These are phyloP conservation scores for Calamus simplicifolius DNA, from an alignment of 176 grass and related monocot genomes.

Conservation along the genomic window DNA sequence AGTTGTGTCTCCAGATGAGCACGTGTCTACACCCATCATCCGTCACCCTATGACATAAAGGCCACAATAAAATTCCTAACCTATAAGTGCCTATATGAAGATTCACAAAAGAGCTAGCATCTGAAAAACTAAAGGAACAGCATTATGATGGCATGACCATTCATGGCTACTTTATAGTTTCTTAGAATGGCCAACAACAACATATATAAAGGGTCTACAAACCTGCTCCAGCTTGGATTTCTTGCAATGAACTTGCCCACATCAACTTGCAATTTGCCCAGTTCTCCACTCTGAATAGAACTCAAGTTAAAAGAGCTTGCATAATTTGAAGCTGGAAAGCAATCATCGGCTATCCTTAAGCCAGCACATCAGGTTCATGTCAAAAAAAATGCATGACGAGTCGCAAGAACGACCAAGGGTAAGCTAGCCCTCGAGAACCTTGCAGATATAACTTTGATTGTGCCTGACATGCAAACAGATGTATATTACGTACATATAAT, in stretches of 20 bases:
- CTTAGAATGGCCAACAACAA: background rate
- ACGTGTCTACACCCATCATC: conserved; percentile 80
- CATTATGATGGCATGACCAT: background rate
- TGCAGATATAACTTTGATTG: conserved; percentile 78
- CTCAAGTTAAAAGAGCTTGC: conserved; percentile 50
- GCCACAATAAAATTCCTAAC: too few species aligned
- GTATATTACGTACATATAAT: too few species aligned
- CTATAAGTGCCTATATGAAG: too few species aligned
- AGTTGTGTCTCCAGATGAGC: conserved; percentile 90
- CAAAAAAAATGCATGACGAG: conserved; percentile 75
- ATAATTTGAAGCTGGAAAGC: conserved; percentile 84
- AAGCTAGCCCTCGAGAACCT: conserved; percentile 84
- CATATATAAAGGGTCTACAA: background rate
- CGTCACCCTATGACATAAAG: conserved; percentile 27
- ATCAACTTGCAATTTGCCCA: conserved; percentile 78
- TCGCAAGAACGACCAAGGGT: conserved; percentile 76
- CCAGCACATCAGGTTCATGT: conserved; percentile 81
- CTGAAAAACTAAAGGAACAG: conserved; percentile 22
- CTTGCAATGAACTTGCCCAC: conserved; percentile 72
- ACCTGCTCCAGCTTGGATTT: conserved; percentile 85
- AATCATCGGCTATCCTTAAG: conserved; percentile 84
- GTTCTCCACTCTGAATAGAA: conserved; percentile 66
- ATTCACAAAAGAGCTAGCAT: background rate
- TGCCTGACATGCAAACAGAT: conserved; percentile 25
- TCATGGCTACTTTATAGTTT: too few species aligned